Evolutionary conservation across 345 rosid genomes (phyloP).

Genomic region (Eucalyptus rudis): DNA sequence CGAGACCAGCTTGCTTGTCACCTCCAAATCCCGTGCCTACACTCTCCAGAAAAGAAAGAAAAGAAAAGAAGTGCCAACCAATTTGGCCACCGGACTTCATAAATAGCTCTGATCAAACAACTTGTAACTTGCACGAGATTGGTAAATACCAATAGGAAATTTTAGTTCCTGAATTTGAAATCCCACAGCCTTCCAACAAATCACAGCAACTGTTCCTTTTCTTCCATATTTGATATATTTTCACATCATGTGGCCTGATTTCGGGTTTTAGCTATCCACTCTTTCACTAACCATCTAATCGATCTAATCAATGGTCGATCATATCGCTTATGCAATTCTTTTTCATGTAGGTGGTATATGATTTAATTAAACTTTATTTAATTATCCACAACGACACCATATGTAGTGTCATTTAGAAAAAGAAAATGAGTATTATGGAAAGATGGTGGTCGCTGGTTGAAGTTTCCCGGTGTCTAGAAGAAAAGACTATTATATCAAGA

Average conservation of each 20-base stretch:
- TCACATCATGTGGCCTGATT: background rate
- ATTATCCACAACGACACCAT: background rate
- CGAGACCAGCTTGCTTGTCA: background rate
- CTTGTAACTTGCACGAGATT: background rate
- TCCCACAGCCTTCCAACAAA: background rate
- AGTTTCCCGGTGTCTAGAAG: background rate
- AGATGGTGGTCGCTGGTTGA: background rate
- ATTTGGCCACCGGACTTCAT: background rate
- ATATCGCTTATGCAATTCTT: background rate
- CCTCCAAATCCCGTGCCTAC: background rate
- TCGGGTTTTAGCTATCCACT: background rate
- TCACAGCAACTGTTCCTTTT: too few relatives aligned
- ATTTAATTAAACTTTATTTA: background rate
- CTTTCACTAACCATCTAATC: background rate
- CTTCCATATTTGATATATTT: background rate
- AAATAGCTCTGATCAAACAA: background rate
- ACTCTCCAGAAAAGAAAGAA: background rate
- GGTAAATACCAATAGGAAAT: background rate
- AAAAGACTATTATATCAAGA: background rate
- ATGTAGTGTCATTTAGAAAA: background rate
- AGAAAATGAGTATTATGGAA: background rate
- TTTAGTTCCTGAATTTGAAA: background rate
- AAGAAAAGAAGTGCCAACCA: background rate
- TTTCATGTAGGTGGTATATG: background rate
- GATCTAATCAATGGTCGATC: background rate